Evolutionary conservation across 2,329 filamentous ascomycete species (phyloP).

Genomic region (Polychaeton citri): DNA sequence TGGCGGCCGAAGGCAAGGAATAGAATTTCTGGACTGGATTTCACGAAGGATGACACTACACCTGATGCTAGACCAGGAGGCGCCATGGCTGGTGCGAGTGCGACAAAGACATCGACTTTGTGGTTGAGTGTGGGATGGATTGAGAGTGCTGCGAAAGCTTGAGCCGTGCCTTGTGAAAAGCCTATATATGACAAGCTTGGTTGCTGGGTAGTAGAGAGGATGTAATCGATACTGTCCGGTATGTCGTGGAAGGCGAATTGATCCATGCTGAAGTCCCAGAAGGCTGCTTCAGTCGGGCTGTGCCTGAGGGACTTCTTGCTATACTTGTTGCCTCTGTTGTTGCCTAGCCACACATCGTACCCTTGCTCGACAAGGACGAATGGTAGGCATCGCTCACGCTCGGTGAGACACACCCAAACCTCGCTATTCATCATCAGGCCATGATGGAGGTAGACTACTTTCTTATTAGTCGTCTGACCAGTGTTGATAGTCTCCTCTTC

Average conservation of each 20-base stretch:
- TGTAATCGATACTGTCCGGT: constrained; percentile 84
- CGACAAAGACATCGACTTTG: constrained; percentile 92
- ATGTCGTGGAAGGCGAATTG: constrained; percentile 98
- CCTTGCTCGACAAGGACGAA: constrained; percentile 82
- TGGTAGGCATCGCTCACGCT: constrained; percentile 71
- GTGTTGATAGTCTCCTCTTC: constrained; percentile 73
- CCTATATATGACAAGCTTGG: constrained; percentile 86
- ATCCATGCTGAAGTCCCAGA: constrained; percentile 98
- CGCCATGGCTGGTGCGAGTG: constrained; percentile 89
- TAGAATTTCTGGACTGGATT: constrained; percentile 81
- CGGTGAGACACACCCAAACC: constrained; percentile 90
- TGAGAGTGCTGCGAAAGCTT: constrained; percentile 85
- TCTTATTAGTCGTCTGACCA: constrained; percentile 59
- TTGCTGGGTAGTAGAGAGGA: constrained; percentile 70
- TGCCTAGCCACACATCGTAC: constrained; percentile 96
- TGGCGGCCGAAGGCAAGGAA: constrained; percentile 87
- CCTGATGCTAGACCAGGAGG: constrained; percentile 81
- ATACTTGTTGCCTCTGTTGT: constrained; percentile 98
- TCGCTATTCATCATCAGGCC: constrained; percentile 97
- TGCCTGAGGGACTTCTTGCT: constrained; percentile 79
- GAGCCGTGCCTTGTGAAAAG: constrained; percentile 92
- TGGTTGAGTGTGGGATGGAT: constrained; percentile 87
- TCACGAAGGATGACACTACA: constrained; percentile 83
- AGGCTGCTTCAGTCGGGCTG: constrained; percentile 60
- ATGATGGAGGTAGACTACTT: constrained; percentile 87